Percentiles rank a stretch among this genome's conserved stretches.
Evolutionary conservation across 495 filamentous ascomycete species (phyloP).

Genomic region (Aspergillus hancockii): DNA sequence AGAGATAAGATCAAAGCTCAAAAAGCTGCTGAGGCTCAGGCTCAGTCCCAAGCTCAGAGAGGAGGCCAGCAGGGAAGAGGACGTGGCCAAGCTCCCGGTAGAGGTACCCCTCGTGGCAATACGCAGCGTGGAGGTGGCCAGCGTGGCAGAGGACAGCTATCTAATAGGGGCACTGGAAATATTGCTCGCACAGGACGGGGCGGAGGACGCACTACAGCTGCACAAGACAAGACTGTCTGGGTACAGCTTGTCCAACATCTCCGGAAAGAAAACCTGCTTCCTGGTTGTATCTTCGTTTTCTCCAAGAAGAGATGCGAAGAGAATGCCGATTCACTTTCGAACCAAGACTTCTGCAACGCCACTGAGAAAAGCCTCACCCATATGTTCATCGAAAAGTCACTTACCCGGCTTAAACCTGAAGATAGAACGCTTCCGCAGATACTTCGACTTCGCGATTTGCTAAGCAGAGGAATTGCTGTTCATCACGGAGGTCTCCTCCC

Average conservation of each 20-base stretch:
- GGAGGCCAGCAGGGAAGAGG: slow-evolving; percentile 52
- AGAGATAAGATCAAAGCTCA: slow-evolving; percentile 73
- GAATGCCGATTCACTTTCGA: slow-evolving; percentile 92
- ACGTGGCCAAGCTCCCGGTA: slow-evolving; percentile 44
- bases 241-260: slow-evolving; percentile 91
- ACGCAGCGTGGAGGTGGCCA: slow-evolving; percentile 47
- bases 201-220: slow-evolving; percentile 78
- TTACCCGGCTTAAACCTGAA: slow-evolving; percentile 88
- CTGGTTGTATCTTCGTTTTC: slow-evolving; percentile 96
- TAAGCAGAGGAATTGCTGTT: slow-evolving; percentile 88
- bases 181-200: slow-evolving; percentile 85
- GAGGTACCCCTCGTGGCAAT: slow-evolving; percentile 29
- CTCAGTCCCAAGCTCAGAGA: slow-evolving; percentile 50
- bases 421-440: slow-evolving; percentile 90
- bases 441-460: slow-evolving; percentile 77
- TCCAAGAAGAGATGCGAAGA: slow-evolving; percentile 97
- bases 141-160: slow-evolving; percentile 58
- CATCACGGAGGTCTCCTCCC: slow-evolving; percentile 94
- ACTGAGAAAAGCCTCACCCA: slow-evolving; percentile 94
- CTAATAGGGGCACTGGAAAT: slow-evolving; percentile 70
- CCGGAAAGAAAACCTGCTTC: slow-evolving; percentile 80
- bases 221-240: slow-evolving; percentile 96
- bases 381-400: slow-evolving; percentile 95
- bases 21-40: slow-evolving; percentile 48
- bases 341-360: slow-evolving; percentile 89